Evolutionary conservation across 2,329 filamentous ascomycete genomes (phyloP).

Genomic region (Diaporthe destruens): DNA sequence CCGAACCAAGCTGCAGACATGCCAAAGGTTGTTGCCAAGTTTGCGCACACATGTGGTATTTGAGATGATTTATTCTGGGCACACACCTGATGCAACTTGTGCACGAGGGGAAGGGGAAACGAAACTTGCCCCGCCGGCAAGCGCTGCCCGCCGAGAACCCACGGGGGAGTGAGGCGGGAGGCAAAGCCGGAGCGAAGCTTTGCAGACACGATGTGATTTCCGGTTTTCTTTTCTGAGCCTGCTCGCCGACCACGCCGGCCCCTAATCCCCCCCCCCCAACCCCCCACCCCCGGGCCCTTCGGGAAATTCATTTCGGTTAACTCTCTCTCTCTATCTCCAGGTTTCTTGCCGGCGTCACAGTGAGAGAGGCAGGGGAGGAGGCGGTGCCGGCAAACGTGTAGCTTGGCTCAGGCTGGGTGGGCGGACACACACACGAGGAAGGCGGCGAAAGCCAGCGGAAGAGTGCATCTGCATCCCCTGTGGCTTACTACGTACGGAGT

Average conservation of each 20-base stretch:
- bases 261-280: no score
- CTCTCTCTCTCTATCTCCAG: not conserved
- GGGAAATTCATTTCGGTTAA: not conserved
- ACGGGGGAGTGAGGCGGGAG: not conserved
- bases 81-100: not conserved
- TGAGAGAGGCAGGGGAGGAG: not conserved
- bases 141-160: not conserved
- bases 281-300: no score
- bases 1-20: not conserved
- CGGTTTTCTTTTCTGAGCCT: no score
- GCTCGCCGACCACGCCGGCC: no score
- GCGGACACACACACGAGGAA: not conserved
- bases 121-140: conserved; percentile 18
- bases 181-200: not conserved
- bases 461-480: not conserved
- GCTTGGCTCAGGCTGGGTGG: not conserved
- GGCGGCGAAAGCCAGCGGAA: not conserved
- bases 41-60: not conserved
- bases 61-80: not conserved
- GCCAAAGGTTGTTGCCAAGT: not conserved
- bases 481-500: no score
- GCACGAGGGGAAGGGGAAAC: conserved; percentile 12
- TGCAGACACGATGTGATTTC: not conserved
- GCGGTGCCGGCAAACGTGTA: not conserved
- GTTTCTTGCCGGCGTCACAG: not conserved